Base-by-base conservation (phyloP, 2,329 filamentous ascomycete species). In the Metarhizium sp. region DNA sequence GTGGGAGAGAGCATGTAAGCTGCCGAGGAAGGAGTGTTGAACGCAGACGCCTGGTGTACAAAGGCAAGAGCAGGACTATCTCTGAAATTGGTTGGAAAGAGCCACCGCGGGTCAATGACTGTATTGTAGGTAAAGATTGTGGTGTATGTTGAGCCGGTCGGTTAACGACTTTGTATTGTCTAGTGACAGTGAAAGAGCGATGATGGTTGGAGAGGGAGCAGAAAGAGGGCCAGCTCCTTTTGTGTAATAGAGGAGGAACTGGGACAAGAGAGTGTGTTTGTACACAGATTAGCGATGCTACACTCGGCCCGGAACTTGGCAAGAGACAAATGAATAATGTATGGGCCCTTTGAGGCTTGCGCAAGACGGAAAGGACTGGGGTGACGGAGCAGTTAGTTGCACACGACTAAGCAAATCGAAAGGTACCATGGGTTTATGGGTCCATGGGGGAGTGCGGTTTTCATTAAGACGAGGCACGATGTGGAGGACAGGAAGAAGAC, bases 391-490 rank as follows among this genome's bases (percentile, higher is more conserved):
- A 30, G 25, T 30, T 49, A 48, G 45, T 48, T 49, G 49, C 18
- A 52, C 52, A 55, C 48, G 50, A 47, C 55, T 50, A 50, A 54
- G 51, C 47, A 50, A 52, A 29, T 43, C 29, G 49, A 53, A 45
- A 55, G 47, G 34, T 54, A 55, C 50, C 50, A 53, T 51, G 51
- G 34, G 50, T 42, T 20, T 29, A 53, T 50, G 56, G 56, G 56
- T 53, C 56, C 45, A 36, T 42, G 32, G 53, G 45, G 55, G 53
- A 46, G 55, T 53, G 55, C 52, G 55, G 50, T 55, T 52, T 50
- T 50, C 50, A 43, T 47, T 49, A 51, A 50, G 52, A 54, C n/a
- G 25, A 47, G 6, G 18, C 32, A 42, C 13, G 25, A 45, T 36
- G 34, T 49, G 50, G 42, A 50, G 49, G 30, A 40, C 56, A 50